Evolutionary conservation across 164 flowering plant genomes (phyloP), one percentile per base, ranked within the genome.

Genomic region (Umbellularia californica): DNA sequence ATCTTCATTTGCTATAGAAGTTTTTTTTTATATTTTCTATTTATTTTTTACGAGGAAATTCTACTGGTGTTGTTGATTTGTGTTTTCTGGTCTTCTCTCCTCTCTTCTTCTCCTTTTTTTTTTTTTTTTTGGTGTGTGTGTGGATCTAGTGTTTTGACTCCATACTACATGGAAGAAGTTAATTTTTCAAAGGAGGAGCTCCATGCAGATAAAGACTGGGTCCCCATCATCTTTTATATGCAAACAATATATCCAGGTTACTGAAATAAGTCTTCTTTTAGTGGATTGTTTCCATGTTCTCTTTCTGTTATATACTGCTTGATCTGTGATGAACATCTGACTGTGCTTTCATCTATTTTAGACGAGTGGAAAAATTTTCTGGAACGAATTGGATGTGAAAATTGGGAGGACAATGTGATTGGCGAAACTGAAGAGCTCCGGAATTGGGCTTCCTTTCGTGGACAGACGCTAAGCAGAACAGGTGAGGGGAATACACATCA

Each of bases 341-440:
- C 50, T 62, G 76, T 78, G 28, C 33, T 76, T 77, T 70, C 15
- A 23, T 65, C 68, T 47, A 65, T 55, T 66, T 72, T 75, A 95
- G 99, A 95, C 83, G 98, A 93, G 76, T 95, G 96, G 93, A 85
- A 83, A 72, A 93, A 92, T 79, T 95, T 93, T 77, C 73, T 92
- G 82, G 99, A 95, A 77, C 96, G 99, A 22, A 80, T 91, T 82
- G 90, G 82, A 22, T 85, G 85, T 82, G 88, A 82, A 72, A 80
- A 82, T 72, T n/a, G 76, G 68, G 88, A 88, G 69, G 83, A 50
- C 30, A 73, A 80, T 74, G 74, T 71, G 41, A 82, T 85, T 70
- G 76, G 75, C 58, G 80, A 79, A 71, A 85, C 80, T 58, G 90
- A 88, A 77, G 89, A 88, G 71, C 82, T 92, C 25, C 84, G 99